Conservation (phyloP, 306 rosid species). For the Sechiopsis laciniata region DNA sequence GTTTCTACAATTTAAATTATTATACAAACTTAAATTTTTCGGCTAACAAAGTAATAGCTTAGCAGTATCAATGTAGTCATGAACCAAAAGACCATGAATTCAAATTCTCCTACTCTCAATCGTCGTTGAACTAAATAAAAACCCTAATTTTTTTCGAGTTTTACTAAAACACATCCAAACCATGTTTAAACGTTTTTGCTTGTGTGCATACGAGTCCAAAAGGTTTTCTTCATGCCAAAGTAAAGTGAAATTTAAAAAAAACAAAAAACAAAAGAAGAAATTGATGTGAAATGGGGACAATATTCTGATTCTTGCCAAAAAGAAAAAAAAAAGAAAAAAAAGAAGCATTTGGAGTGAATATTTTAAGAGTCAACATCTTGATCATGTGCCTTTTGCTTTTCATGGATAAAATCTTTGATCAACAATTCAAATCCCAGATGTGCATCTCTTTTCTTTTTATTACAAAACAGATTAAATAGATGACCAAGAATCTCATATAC, state of each 20-base stretch:
- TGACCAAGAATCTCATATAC: background rate
- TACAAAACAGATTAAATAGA: background rate
- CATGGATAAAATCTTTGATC: background rate
- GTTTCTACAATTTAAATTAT: no score
- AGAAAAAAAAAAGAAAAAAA: background rate
- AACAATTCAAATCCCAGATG: background rate
- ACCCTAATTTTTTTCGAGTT: no score
- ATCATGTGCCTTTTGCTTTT: conserved; percentile 7
- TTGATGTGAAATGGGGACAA: background rate
- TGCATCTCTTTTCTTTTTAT: conserved; percentile 2
- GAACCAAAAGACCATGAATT: no score
- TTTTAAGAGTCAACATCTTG: conserved; percentile 10
- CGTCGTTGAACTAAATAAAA: no score
- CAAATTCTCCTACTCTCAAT: no score
- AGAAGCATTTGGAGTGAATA: conserved; percentile 15
- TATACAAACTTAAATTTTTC: no score
- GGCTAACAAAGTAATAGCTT: no score
- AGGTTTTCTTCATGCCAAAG: background rate
- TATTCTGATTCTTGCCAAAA: conserved; percentile 1
- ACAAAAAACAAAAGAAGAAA: background rate
- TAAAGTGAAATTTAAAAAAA: background rate
- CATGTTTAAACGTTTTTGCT: no score
- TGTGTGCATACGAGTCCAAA: no score
- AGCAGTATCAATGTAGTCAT: no score
- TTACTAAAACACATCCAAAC: no score